Percentiles rank a stretch among this genome's conserved stretches.
These are phyloP conservation scores for Candida suzukii DNA, from an alignment of 805 yeast genomes.

Conservation along the genomic window DNA sequence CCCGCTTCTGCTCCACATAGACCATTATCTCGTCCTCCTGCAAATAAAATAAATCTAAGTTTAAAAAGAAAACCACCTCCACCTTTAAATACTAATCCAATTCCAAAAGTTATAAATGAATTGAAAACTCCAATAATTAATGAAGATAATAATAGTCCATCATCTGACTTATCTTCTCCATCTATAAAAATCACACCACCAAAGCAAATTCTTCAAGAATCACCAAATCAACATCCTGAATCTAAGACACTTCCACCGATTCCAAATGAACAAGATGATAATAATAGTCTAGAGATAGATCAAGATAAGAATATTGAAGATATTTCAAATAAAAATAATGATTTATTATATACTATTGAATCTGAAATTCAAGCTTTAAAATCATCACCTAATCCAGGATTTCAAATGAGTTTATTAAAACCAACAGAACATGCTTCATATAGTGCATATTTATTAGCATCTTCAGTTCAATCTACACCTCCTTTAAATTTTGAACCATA, in stretches of 20 bases:
- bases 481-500: neutral
- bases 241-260: neutral
- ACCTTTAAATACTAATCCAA: neutral
- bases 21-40: conserved; percentile 10
- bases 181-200: neutral
- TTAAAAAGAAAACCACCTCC: conserved; percentile 15
- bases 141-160: neutral
- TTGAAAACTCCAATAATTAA: neutral
- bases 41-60: conserved; percentile 4
- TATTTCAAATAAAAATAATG: neutral
- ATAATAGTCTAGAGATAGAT: neutral
- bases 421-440: neutral
- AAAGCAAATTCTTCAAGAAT: neutral
- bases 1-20: neutral
- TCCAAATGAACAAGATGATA: neutral
- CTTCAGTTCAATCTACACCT: neutral
- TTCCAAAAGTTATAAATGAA: neutral
- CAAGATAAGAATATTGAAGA: neutral
- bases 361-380: neutral
- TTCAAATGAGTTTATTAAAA: too few relatives aligned
- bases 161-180: neutral
- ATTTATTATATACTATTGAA: neutral
- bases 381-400: too few relatives aligned
- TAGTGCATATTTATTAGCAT: neutral
- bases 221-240: neutral